Evolutionary conservation across 2,329 filamentous ascomycete genomes (phyloP).

Genomic region (Lachnellula arida): DNA sequence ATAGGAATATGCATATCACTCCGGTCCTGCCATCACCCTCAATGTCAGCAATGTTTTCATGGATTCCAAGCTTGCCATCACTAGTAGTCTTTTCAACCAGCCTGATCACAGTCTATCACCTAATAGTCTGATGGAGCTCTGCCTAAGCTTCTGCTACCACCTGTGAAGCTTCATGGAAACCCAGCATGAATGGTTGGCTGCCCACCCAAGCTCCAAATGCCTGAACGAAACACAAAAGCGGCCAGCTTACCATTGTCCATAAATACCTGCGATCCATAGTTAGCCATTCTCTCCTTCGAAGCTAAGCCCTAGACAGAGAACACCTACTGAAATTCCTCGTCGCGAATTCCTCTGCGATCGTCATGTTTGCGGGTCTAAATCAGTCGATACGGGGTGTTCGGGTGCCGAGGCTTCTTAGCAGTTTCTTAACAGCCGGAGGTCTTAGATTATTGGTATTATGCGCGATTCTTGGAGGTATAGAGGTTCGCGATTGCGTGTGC

Average conservation of each 20-base stretch:
- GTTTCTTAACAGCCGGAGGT: neutral
- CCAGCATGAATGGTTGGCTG: neutral
- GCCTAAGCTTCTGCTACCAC: neutral
- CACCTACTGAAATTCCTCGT: slow-evolving; percentile 70
- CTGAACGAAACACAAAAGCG: neutral
- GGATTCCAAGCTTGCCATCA: neutral
- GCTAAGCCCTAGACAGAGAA: neutral
- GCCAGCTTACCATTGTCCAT: slow-evolving; percentile 65
- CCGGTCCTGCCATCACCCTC: slow-evolving; percentile 50
- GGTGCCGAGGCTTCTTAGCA: slow-evolving; percentile 1
- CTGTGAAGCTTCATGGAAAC: neutral
- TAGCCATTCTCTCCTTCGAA: slow-evolving; percentile 14
- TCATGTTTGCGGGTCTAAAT: slow-evolving; percentile 48
- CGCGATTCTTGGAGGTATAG: too few species aligned
- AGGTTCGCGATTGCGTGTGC: too few species aligned
- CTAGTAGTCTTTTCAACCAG: too few species aligned
- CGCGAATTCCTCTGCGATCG: slow-evolving; percentile 67
- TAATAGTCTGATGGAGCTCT: neutral
- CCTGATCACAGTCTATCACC: too few species aligned
- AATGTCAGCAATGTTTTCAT: slow-evolving; percentile 10
- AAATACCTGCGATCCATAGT: slow-evolving; percentile 52
- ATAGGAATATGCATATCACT: slow-evolving; percentile 66
- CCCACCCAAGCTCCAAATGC: neutral
- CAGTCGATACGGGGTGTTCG: slow-evolving; percentile 4
- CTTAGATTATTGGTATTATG: too few species aligned